Conservation (phyloP, 352 stramenopile species). For the Blastocystis sp. region DNA sequence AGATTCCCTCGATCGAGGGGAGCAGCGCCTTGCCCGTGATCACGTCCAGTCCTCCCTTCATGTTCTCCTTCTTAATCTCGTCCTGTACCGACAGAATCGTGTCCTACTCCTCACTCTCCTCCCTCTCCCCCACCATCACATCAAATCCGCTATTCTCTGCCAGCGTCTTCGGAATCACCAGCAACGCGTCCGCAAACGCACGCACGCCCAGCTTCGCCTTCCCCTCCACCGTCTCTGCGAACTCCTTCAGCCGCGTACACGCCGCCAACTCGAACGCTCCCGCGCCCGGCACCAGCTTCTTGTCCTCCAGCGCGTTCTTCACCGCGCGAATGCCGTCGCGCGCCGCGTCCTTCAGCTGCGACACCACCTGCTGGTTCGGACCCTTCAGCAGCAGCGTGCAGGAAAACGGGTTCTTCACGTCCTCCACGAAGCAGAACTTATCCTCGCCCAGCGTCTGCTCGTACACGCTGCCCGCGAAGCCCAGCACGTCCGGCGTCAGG, state of each 20-base stretch:
- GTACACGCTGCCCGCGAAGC: constrained; percentile 87
- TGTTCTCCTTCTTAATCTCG: constrained; percentile 73
- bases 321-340: constrained; percentile 90
- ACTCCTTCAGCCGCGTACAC: constrained; percentile 74
- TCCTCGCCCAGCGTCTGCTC: constrained; percentile 95
- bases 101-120: constrained; percentile 69
- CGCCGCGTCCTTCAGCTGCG: constrained; percentile 96
- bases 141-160: constrained; percentile 90
- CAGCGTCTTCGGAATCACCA: constrained; percentile 96
- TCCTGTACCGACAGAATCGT: constrained; percentile 87
- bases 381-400: constrained; percentile 96
- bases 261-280: constrained; percentile 89
- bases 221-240: constrained; percentile 74
- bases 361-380: constrained; percentile 91
- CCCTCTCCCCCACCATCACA: constrained; percentile 60
- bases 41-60: constrained; percentile 84
- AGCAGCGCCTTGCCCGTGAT: constrained; percentile 89
- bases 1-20: constrained; percentile 86
- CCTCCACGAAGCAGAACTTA: constrained; percentile 96
- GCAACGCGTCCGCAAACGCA: constrained; percentile 88
- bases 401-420: constrained; percentile 85
- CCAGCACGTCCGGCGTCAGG: constrained; percentile 85
- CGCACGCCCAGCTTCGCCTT: constrained; percentile 91
- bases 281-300: constrained; percentile 83
- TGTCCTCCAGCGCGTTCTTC: constrained; percentile 94